Conservation (phyloP, 306 rosid species). For the Spatholobus suberectus region DNA sequence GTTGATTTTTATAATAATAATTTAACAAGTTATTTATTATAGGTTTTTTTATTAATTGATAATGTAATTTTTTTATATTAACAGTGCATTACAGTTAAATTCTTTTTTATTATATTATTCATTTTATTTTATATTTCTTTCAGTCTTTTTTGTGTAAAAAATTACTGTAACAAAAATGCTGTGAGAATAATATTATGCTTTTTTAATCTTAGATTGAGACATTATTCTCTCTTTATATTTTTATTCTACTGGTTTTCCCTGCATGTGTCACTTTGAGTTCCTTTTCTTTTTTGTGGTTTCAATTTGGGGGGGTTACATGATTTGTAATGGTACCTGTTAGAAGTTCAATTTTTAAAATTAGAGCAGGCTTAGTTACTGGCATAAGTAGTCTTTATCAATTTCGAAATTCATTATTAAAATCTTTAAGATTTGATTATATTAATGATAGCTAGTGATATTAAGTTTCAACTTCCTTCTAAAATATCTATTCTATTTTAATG, state of each 20-base stretch:
- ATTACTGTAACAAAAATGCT: no score
- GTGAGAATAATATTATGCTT: no score
- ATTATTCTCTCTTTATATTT: no score
- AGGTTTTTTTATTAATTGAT: no score
- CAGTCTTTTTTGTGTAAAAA: no score
- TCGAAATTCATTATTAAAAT: not conserved
- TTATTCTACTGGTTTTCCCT: not conserved
- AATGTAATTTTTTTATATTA: no score
- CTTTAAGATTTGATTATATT: not conserved
- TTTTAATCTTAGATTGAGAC: no score
- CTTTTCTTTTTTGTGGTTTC: not conserved
- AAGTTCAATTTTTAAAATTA: not conserved
- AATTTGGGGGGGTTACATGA: not conserved
- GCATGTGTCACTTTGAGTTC: not conserved
- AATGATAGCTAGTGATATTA: not conserved
- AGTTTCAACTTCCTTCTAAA: not conserved
- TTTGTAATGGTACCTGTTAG: not conserved
- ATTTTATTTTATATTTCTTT: no score
- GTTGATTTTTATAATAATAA: no score
- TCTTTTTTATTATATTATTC: no score
- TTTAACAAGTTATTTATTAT: no score
- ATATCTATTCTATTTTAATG: not conserved
- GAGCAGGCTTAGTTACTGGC: not conserved
- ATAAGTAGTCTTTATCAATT: not conserved
- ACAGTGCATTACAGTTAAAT: no score